Evolutionary conservation across 1,284 basidiomycete genomes (phyloP), one percentile per base, ranked within the genome.

Genomic region (Thecaphora thlaspeos): DNA sequence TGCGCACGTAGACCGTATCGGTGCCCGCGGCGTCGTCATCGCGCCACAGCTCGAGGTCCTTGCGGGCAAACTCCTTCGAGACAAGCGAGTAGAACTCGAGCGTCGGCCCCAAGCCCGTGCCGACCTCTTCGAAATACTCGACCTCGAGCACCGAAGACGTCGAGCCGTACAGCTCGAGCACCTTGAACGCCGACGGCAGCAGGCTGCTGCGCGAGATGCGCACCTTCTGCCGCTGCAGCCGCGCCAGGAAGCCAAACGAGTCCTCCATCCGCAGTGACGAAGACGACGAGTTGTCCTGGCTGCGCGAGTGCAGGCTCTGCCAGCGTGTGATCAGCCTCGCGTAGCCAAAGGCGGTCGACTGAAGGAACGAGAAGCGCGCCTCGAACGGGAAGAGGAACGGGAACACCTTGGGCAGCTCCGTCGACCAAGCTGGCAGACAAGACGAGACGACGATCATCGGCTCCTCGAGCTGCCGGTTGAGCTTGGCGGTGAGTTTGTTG

Each of bases 71-170:
- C 80, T 94, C 92, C 74, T 87, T 88, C 44, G 90, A 93, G 15
- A 91, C 91, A 46, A 97, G 81, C 36, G 91, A 88, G 80, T 96
- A 97, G 80, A 98, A 97, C 81, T 97, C 95, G 32, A 98, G 83
- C n/a, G 95, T 98, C 7, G 93, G 95, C 3, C 95, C 95, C 12
- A 98, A 82, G 26, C 95, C 95, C 2, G 95, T 98, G 21, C 95
- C 95, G 45, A 96, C 94, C 82, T 99, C 95, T 75, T 96, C 92
- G 77, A 97, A 97, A 82, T 97, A 98, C 79, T 99, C 93, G 47
- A 98, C 91, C 78, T 98, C 94, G 19, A 98, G 84, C 41, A 97
- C 87, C 1, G 91, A 91, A 7, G 88, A 89, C 12, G 89, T 91
- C 1, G 80, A 80, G 8, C 92, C 94, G 73, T 97, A 98, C 22